Evolutionary conservation across 768 basidiomycete species (phyloP).

Genomic region (Sistotremastrum niveocremeum): DNA sequence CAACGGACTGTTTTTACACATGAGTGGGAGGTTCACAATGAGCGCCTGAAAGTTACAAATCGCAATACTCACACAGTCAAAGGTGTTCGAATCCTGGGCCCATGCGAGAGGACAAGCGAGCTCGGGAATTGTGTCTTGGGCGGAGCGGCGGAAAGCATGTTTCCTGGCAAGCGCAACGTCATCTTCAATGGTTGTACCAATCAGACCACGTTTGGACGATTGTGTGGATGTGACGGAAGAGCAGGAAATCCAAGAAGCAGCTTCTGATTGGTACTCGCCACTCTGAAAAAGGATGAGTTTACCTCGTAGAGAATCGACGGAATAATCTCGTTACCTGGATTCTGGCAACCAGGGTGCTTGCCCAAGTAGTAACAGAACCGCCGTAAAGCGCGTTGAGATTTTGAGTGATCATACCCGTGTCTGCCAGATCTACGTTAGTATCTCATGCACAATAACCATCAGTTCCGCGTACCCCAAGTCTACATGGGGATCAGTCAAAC

Average conservation of each 20-base stretch:
- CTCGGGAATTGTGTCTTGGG: conserved; percentile 17
- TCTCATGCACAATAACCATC: no score
- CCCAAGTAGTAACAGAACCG: conserved; percentile 10
- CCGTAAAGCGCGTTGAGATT: conserved; percentile 14
- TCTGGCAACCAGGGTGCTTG: conserved; percentile 12
- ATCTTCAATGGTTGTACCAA: no score
- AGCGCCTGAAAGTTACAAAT: neutral
- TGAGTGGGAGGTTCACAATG: neutral
- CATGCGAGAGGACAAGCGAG: conserved; percentile 34
- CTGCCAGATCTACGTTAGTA: neutral
- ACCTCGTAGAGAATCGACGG: no score
- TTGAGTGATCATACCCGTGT: conserved; percentile 15
- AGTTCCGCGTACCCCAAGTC: conserved; percentile 11
- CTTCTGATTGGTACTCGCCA: conserved; percentile 14
- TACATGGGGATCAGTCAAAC: neutral
- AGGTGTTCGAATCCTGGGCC: conserved; percentile 31
- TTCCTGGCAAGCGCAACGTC: neutral
- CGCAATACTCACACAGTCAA: conserved; percentile 24
- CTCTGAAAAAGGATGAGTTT: conserved; percentile 6
- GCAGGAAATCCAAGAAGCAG: conserved; percentile 16
- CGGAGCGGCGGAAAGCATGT: no score
- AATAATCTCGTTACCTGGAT: conserved; percentile 22
- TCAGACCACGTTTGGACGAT: no score
- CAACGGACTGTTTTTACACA: conserved; percentile 15
- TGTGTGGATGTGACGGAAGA: neutral